phyloP scores from a whole-genome alignment of 148 eudicot genomes.

The Cornus florida region DNA sequence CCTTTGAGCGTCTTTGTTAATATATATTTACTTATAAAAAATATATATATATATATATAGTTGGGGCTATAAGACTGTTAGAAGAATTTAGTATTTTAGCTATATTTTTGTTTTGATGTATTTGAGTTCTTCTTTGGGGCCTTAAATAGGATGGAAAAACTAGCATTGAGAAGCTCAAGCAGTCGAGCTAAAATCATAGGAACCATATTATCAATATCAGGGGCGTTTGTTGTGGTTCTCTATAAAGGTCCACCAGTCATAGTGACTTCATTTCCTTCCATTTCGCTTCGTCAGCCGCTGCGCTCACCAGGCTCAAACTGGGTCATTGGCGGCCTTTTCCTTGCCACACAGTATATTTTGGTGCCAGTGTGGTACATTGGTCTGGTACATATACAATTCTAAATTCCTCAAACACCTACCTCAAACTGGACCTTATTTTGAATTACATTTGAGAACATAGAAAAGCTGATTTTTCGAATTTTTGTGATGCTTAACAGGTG shows the following conservation, averaged over 20 bases:
- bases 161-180: conserved; percentile 51
- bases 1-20: too few species aligned
- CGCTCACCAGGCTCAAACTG: conserved; percentile 38
- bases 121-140: background rate
- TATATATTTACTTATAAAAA: too few species aligned
- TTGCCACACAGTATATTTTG: conserved; percentile 57
- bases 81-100: too few species aligned
- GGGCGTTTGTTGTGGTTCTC: conserved; percentile 63
- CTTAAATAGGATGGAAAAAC: conserved; percentile 61
- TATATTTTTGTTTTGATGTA: too few species aligned
- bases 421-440: too few species aligned
- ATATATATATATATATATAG: too few species aligned
- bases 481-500: conserved; percentile 35
- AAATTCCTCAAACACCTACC: background rate
- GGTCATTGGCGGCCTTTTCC: conserved; percentile 63
- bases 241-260: conserved; percentile 56
- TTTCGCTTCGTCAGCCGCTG: conserved; percentile 10
- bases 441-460: too few species aligned
- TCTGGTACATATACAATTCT: conserved; percentile 43
- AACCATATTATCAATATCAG: conserved; percentile 58
- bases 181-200: conserved; percentile 68
- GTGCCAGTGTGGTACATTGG: conserved; percentile 85
- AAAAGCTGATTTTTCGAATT: background rate
- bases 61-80: too few species aligned
- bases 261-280: conserved; percentile 12